phyloP scores from a whole-genome alignment of 768 basidiomycete genomes.

The Chalciporus sphaerocephalus region DNA sequence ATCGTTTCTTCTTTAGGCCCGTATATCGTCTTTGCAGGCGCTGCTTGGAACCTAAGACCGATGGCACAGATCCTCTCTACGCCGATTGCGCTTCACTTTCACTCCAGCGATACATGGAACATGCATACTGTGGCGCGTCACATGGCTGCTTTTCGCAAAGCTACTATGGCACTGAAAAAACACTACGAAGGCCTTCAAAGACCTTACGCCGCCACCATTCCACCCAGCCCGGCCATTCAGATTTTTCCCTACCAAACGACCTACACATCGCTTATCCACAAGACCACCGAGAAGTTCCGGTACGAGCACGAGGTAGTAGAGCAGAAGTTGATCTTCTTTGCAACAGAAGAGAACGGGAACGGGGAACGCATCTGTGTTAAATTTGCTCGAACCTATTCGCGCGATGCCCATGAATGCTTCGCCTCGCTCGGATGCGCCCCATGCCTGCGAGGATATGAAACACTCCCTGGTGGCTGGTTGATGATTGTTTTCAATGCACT shows the following conservation, averaged over 20 bases:
- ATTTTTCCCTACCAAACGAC: slow-evolving; percentile 6
- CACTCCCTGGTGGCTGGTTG: slow-evolving; percentile 28
- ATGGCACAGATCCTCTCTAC: slow-evolving; percentile 23
- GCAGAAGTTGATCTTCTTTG: slow-evolving; percentile 11
- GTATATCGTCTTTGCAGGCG: slow-evolving; percentile 26
- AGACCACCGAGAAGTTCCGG: slow-evolving; percentile 8
- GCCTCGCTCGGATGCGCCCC: slow-evolving; percentile 25
- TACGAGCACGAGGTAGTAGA: slow-evolving; percentile 9
- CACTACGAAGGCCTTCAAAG: slow-evolving; percentile 21
- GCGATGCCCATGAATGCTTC: slow-evolving; percentile 23
- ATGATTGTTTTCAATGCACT: slow-evolving; percentile 35
- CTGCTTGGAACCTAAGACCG: slow-evolving; percentile 21
- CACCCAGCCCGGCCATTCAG: not conserved
- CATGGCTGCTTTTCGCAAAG: slow-evolving; percentile 28
- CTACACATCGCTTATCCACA: slow-evolving; percentile 11
- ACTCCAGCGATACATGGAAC: slow-evolving; percentile 16
- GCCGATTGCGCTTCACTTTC: slow-evolving; percentile 21
- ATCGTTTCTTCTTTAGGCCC: too few species aligned
- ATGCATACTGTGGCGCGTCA: slow-evolving; percentile 8
- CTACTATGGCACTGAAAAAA: slow-evolving; percentile 13
- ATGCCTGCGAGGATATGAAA: slow-evolving; percentile 22
- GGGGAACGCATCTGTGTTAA: slow-evolving; percentile 31
- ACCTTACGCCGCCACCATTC: too few species aligned
- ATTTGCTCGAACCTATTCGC: slow-evolving; percentile 24
- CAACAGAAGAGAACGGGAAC: slow-evolving; percentile 4